Conservation (phyloP, 2,329 filamentous ascomycete species). For the Aspergillus brunneoviolaceus region DNA sequence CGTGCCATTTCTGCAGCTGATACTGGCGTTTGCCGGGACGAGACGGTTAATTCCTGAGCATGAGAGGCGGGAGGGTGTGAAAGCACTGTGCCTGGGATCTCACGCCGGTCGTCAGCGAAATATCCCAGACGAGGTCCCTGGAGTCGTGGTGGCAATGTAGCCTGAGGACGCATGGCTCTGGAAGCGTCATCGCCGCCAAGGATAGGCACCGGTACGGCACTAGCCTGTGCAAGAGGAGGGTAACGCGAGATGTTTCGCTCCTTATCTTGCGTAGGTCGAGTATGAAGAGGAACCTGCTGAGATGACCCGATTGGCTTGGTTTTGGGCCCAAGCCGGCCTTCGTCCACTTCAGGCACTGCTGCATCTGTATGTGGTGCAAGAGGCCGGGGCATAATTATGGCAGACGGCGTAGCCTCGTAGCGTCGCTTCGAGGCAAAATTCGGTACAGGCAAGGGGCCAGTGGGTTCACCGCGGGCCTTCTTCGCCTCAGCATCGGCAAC, state of each 20-base stretch:
- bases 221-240: conserved; percentile 42
- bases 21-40: conserved; percentile 32
- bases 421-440: conserved; percentile 48
- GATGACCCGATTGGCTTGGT: conserved; percentile 32
- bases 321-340: conserved; percentile 30
- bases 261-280: conserved; percentile 35
- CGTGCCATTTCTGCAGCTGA: conserved; percentile 33
- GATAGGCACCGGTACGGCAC: conserved; percentile 28
- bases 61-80: conserved; percentile 24
- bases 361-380: conserved; percentile 45
- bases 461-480: conserved; percentile 46
- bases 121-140: conserved; percentile 47
- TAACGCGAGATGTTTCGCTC: conserved; percentile 37
- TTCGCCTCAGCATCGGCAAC: conserved; percentile 45
- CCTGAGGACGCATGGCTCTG: conserved; percentile 33
- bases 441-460: conserved; percentile 44
- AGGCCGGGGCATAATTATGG: conserved; percentile 40
- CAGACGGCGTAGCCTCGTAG: conserved; percentile 47
- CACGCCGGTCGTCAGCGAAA: conserved; percentile 44
- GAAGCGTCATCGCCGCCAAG: conserved; percentile 37
- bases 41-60: conserved; percentile 31
- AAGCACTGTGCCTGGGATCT: conserved; percentile 26
- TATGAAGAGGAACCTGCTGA: conserved; percentile 33
- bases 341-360: conserved; percentile 32
- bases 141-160: conserved; percentile 31